phyloP scores from a whole-genome alignment of 2,329 filamentous ascomycete species.

The Colletotrichum ledebouriae region DNA sequence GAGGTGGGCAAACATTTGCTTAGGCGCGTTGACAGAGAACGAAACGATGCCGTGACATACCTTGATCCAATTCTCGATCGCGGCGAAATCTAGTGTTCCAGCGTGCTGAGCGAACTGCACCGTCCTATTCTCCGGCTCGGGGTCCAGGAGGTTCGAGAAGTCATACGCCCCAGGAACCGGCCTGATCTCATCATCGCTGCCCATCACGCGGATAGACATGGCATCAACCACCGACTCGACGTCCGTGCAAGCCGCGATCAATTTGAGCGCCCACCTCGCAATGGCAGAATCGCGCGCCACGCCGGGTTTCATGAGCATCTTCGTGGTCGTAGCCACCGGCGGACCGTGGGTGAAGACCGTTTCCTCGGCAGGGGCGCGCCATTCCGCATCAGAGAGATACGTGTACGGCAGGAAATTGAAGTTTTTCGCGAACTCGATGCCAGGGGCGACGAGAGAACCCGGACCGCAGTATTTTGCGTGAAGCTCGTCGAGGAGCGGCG shows the following conservation, averaged over 20 bases:
- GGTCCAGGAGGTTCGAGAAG: slow-evolving; percentile 10
- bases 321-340: not conserved
- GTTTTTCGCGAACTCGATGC: slow-evolving; percentile 14
- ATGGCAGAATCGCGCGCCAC: not conserved
- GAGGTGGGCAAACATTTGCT: not conserved
- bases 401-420: not conserved
- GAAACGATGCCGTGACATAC: slow-evolving; percentile 24
- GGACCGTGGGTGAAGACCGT: slow-evolving; percentile 4
- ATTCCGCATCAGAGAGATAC: not conserved
- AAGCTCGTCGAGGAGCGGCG: slow-evolving; percentile 4
- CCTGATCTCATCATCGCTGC: not conserved
- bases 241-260: not conserved
- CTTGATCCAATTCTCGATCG: slow-evolving; percentile 25
- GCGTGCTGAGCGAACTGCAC: slow-evolving; percentile 30
- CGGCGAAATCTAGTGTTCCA: slow-evolving; percentile 23
- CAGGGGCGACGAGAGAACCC: slow-evolving; percentile 14
- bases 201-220: not conserved
- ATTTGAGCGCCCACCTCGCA: not conserved
- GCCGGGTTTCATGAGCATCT: not conserved
- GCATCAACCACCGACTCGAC: not conserved
- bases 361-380: not conserved
- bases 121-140: not conserved
- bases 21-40: slow-evolving; percentile 12
- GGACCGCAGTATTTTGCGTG: slow-evolving; percentile 19
- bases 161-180: slow-evolving; percentile 15